Percentiles rank a stretch among this genome's conserved stretches.
Evolutionary conservation across 768 basidiomycete genomes (phyloP).

Genomic region (Kockovaella imperatae): DNA sequence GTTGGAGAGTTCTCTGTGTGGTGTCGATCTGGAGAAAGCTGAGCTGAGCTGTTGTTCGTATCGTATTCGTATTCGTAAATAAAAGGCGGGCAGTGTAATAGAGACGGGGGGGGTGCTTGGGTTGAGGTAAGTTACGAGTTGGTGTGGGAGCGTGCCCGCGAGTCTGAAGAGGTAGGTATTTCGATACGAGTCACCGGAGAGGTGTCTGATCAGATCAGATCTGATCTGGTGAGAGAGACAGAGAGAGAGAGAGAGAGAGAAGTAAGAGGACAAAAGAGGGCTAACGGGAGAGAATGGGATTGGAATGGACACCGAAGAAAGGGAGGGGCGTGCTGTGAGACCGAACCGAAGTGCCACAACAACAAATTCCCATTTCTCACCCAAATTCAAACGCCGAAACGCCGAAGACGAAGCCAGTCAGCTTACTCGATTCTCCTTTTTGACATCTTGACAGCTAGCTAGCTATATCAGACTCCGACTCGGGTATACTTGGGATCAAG

Average conservation of each 20-base stretch:
- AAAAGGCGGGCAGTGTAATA: too few species aligned
- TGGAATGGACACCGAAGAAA: background rate
- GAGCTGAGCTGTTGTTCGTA: too few species aligned
- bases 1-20: too few species aligned
- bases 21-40: too few species aligned
- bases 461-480: conserved; percentile 16
- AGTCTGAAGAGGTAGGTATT: too few species aligned
- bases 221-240: conserved; percentile 1
- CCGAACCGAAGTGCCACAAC: background rate
- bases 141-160: too few species aligned
- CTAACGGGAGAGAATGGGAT: background rate
- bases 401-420: conserved; percentile 5
- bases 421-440: background rate
- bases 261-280: background rate
- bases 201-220: background rate
- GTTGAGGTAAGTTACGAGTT: too few species aligned
- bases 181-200: background rate
- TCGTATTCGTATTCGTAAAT: too few species aligned
- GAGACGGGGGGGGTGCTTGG: too few species aligned
- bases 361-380: background rate
- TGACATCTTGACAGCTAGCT: background rate
- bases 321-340: background rate
- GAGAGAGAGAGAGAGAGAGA: conserved; percentile 3
- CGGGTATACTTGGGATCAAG: too few species aligned
- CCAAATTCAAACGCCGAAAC: conserved; percentile 6